phyloP scores from a whole-genome alignment of 2,329 filamentous ascomycete genomes.

The Calonectria pseudoturangicola region DNA sequence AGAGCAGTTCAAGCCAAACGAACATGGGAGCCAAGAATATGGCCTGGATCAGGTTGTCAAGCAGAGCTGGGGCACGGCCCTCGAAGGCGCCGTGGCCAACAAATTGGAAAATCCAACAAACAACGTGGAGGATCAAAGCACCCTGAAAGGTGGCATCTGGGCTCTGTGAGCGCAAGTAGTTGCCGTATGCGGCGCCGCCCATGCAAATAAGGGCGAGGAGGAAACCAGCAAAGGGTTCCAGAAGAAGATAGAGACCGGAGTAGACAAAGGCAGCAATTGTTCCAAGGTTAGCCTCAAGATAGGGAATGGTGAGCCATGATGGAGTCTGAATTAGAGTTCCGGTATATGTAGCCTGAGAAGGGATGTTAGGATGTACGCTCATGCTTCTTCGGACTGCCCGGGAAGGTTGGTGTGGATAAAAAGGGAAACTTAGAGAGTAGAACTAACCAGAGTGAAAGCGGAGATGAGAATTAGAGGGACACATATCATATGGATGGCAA shows the following conservation, averaged over 20 bases:
- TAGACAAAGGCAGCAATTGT: conserved; percentile 81
- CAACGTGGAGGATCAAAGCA: conserved; percentile 81
- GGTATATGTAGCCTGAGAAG: conserved; percentile 74
- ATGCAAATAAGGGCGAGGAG: conserved; percentile 86
- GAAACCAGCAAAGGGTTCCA: conserved; percentile 94
- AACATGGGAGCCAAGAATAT: conserved; percentile 96
- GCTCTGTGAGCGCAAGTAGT: conserved; percentile 80
- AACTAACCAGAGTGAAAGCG: conserved; percentile 81
- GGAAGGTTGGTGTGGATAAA: conserved; percentile 18
- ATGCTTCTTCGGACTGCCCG: conserved; percentile 18
- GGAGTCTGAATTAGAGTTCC: conserved; percentile 79
- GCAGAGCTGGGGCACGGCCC: conserved; percentile 87
- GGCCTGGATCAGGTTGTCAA: conserved; percentile 95
- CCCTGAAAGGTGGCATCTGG: conserved; percentile 69
- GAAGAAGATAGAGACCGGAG: conserved; percentile 87
- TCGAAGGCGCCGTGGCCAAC: conserved; percentile 93
- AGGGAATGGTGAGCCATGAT: conserved; percentile 79
- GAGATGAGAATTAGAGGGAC: conserved; percentile 85
- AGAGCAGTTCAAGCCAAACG: conserved; percentile 96
- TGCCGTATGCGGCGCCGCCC: conserved; percentile 82
- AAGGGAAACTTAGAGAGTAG: conserved; percentile 34
- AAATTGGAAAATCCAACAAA: conserved; percentile 92
- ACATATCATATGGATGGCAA: conserved; percentile 86
- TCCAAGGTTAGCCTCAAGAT: conserved; percentile 79
- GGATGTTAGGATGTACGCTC: conserved; percentile 31